Conservation (phyloP, 345 rosid species). For the Physaria fendleri region DNA sequence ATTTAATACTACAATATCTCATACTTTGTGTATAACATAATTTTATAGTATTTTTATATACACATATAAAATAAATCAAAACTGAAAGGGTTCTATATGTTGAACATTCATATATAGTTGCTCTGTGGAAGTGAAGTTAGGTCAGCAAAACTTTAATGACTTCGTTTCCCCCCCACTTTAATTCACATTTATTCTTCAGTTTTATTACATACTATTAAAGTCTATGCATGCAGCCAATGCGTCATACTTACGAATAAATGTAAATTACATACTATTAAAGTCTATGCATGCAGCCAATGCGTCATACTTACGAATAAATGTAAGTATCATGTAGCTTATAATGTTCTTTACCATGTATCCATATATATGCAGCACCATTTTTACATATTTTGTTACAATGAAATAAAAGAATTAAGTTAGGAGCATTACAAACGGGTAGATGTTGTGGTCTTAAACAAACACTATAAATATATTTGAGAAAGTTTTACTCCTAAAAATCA, state of each 20-base stretch:
- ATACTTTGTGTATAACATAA: no score
- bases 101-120: constrained; percentile 12
- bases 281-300: neutral
- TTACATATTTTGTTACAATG: no score
- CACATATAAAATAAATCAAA: no score
- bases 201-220: neutral
- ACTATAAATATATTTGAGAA: no score
- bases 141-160: constrained; percentile 16
- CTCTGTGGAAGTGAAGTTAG: neutral
- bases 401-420: neutral
- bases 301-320: neutral
- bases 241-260: neutral
- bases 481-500: no score
- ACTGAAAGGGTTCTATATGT: no score
- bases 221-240: neutral
- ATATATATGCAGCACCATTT: no score
- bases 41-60: no score
- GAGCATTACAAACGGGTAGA: neutral
- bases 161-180: neutral
- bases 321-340: no score
- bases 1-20: no score
- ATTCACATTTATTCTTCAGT: constrained; percentile 7
- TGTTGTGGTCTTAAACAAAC: neutral
- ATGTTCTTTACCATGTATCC: no score
- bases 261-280: neutral